Percentiles rank a stretch among this genome's conserved stretches.
These are phyloP conservation scores for Fibroporia radiculosa DNA, from an alignment of 768 basidiomycete genomes.

Conservation along the genomic window DNA sequence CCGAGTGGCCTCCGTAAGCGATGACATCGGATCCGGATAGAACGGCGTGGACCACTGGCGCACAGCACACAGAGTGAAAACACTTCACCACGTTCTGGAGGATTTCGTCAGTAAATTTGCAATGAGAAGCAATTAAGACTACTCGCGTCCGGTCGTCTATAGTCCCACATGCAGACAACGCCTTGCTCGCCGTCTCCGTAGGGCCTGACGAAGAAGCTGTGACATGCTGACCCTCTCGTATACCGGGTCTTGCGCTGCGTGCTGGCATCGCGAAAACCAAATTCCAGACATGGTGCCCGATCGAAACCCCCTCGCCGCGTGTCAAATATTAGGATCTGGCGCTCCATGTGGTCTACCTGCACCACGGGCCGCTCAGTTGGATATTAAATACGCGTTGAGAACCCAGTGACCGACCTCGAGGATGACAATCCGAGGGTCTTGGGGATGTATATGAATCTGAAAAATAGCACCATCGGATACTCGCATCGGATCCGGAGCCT, in stretches of 20 bases:
- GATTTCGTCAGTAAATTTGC: constrained; percentile 5
- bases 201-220: constrained; percentile 38
- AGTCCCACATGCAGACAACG: constrained; percentile 39
- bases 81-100: constrained; percentile 29
- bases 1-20: constrained; percentile 31
- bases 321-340: constrained; percentile 45
- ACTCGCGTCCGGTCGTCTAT: constrained; percentile 38
- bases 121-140: background rate
- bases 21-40: constrained; percentile 33
- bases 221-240: constrained; percentile 31
- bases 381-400: background rate
- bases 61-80: constrained; percentile 24
- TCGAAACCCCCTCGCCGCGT: constrained; percentile 31
- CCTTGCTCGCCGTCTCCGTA: constrained; percentile 31
- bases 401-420: constrained; percentile 35
- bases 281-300: constrained; percentile 33
- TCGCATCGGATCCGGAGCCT: constrained; percentile 21
- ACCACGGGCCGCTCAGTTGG: background rate
- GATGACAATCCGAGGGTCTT: constrained; percentile 30
- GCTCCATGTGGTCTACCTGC: constrained; percentile 42
- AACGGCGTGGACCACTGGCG: constrained; percentile 32
- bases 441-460: constrained; percentile 41
- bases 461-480: constrained; percentile 31
- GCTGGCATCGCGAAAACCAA: constrained; percentile 31
- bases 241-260: constrained; percentile 13